Evolutionary conservation across 805 yeast genomes (phyloP), one percentile per base, ranked within the genome.

Genomic region (Hanseniaspora vineae): DNA sequence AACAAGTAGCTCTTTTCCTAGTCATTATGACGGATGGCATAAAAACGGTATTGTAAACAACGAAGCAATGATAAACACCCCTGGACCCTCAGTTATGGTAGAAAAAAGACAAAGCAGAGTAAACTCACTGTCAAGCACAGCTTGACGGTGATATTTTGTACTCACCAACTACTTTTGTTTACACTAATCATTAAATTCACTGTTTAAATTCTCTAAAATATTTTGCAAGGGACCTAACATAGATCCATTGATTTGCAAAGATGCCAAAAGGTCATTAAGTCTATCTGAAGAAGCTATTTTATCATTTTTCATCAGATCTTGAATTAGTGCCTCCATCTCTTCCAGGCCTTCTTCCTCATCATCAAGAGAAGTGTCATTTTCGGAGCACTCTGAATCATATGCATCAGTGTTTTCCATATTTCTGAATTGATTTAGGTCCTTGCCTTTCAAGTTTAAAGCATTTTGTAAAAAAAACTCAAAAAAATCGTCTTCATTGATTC

Each of bases 401-500:
- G 48, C 50, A 19, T 50, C 50, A 8, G 49, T 23, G 14, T 49
- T 53, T 9, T 49, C 47, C 13, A 12, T 4, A 19, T 15, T 51
- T 49, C 70, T 59, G 46, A 65, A 63, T 8, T 59, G 52, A 35
- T 67, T 74, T 10, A 79, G 54, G 17, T 76, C 75, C 5, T 68
- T 72, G 15, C 71, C 69, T 0, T 67, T 57, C 50, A 79, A 47
- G 19, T 76, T 68, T 23, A 80, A 54, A 0, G 79, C 84, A 31
- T 78, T 74, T 48, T 70, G 69, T 12, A 77, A 63, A 56, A 78
- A 77, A 54, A 69, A 80, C 56, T 81, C 87, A 54, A 80, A 76
- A 56, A 81, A 81, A 55, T 81, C 86, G 56, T 80, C 86, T 53
- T 79, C 84, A 54, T 76, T 78, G 9, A 80, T 75, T 46, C 67